Base-by-base conservation (phyloP, 139 green algal species). In the Micractinium conductrix region DNA sequence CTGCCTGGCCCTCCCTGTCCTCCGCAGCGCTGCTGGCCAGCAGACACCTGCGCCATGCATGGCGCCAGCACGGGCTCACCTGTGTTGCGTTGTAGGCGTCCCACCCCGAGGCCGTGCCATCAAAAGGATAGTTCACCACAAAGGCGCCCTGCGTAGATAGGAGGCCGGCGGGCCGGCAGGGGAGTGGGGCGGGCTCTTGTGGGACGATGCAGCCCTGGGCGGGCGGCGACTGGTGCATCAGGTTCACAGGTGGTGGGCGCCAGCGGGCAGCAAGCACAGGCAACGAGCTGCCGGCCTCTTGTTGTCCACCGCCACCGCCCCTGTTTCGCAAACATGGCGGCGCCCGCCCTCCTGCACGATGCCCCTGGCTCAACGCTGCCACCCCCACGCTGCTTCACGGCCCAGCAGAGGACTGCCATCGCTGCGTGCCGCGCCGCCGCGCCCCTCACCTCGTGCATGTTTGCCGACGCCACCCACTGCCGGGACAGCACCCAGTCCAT, bases 111-210 rank as follows among this genome's bases (percentile, higher is more conserved):
- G 58, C 26, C 26, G 88, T 92, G 28, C 94, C 95, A 55, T 98
- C 95, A 84, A 85, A 95, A 0, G 95, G 95, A 67, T 96, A 97
- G 89, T 96, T 97, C 37, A 92, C 74, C 74, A 67, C 45, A 17
- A 78, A n/a, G 0, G 42, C 43, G 10, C 70, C 70, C 70, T 78
- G 70, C 70, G 43, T 26, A 33, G 6, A 30, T 37, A n/a, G n/a
- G n/a, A n/a, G n/a, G n/a, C n/a, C n/a, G n/a, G n/a, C n/a, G n/a
- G n/a, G n/a, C n/a, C n/a, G n/a, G n/a, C n/a, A n/a, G 53, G 53
- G 8, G 6, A 62, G 8, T 62, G 53, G 53, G 26, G 5, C 53
- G 10, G 53, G 5, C 53, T 30, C 53, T 30, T 58, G 48, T 58
- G 48, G 48, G 48, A n/a, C n/a, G n/a, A 62, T 14, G 53, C 53